These are phyloP conservation scores for Myotisia sp. DNA, from an alignment of 2,329 filamentous ascomycete genomes.

Conservation along the genomic window DNA sequence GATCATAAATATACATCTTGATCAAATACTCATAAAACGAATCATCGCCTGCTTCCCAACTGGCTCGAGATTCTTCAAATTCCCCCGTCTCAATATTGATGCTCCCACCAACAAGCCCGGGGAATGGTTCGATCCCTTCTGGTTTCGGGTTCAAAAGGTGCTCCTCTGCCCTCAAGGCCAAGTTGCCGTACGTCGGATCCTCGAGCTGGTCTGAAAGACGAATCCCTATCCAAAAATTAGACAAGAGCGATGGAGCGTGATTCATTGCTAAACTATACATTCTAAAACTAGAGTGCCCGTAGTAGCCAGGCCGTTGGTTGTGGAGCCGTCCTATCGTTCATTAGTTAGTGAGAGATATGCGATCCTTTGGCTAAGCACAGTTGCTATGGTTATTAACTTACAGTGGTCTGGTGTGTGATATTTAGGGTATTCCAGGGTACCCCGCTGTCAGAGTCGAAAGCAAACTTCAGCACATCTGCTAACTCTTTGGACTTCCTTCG, in stretches of 20 bases:
- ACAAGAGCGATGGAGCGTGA: not conserved
- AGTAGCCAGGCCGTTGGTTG: slow-evolving; percentile 58
- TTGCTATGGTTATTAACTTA: not conserved
- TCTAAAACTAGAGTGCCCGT: slow-evolving; percentile 68
- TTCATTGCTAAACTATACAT: slow-evolving; percentile 26
- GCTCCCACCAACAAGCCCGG: slow-evolving; percentile 57
- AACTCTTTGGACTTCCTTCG: slow-evolving; percentile 54
- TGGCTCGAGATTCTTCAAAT: slow-evolving; percentile 53
- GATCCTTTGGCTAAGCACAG: not conserved
- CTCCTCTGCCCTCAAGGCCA: slow-evolving; percentile 53
- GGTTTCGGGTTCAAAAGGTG: slow-evolving; percentile 57
- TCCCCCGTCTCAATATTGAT: slow-evolving; percentile 51
- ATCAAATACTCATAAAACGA: slow-evolving; percentile 83
- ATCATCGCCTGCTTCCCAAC: slow-evolving; percentile 65
- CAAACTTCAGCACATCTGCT: slow-evolving; percentile 58
- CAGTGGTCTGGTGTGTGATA: slow-evolving; percentile 38
- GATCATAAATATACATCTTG: slow-evolving; percentile 79
- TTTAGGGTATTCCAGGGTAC: slow-evolving; percentile 57
- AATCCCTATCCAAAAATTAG: slow-evolving; percentile 10
- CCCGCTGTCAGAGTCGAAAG: slow-evolving; percentile 63
- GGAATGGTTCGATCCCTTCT: slow-evolving; percentile 52
- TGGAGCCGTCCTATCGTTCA: slow-evolving; percentile 29
- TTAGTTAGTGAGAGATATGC: slow-evolving; percentile 9
- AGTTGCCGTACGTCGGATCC: slow-evolving; percentile 48
- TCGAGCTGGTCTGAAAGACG: slow-evolving; percentile 62